Base-by-base conservation (phyloP, 768 basidiomycete genomes). In the Melanogaster broomeanus region DNA sequence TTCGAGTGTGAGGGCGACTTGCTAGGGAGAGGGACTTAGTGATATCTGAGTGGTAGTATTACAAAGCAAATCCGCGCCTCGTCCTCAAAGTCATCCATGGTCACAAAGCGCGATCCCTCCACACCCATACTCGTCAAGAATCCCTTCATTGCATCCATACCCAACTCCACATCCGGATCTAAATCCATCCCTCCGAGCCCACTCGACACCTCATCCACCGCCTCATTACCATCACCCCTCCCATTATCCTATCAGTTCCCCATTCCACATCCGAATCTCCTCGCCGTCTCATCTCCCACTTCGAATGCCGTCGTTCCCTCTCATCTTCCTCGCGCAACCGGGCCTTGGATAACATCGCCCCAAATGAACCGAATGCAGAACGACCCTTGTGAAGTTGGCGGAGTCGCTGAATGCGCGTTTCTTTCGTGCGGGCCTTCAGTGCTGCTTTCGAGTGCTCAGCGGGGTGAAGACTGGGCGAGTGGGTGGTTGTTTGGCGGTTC, bases 181-280 rank as follows among this genome's bases (percentile, higher is more conserved):
- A 90, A 64, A 2, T 80, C 77, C 88, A 90, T 90, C 19, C 75
- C 85, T 46, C 72, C 74, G 3, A 67, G 63, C 21, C 46, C 61
- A 19, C 53, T 58, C 41, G 68, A 70, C 38, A 70, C 45, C 34
- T 62, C 57, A 27, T 70, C 64, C 50, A 66, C n/a, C n/a, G n/a
- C 60, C 7, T 40, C 69, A 41, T 68, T 67, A 6, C 49, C 64
- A 12, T 42, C 60, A 25, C 46, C 15, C 43, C 58, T 6, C 63
- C 67, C 58, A 56, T 43, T 7, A 5, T 40, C 18, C 5, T 24
- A 2, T 27, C 38, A 41, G 76, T 78, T 2, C 83, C 85, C 83
- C 83, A 87, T 37, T 87, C 82, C 12, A 89, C 52, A 61, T 90
- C 89, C 25, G 84, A 85, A 61, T 87, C 87, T 0, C 76, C 85